Base-by-base conservation (phyloP, 2,329 filamentous ascomycete genomes). In the Xylariaceae sp. region DNA sequence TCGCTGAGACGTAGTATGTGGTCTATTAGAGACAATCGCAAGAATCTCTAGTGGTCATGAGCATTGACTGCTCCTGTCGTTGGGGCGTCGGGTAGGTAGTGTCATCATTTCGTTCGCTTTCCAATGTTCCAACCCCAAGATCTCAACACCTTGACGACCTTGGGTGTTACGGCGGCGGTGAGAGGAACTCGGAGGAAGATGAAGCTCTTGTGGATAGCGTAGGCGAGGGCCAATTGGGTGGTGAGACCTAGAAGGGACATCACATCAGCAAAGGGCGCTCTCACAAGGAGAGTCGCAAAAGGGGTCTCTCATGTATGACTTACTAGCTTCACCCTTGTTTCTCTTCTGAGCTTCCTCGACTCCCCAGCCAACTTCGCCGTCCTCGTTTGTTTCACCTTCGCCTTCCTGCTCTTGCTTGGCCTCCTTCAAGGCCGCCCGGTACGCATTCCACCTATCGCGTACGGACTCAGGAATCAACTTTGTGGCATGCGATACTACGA, bases 171-270 rank as follows among this genome's bases (percentile, higher is more conserved):
- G 2, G 92, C 93, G 10, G 90, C 92, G 1, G 94, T 94, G 64
- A 97, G 77, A 7, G 94, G 94, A 8, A 99, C 91, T n/a, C 94
- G 85, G 65, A 97, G 75, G 74, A 99, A 96, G 70, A 99, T 97
- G 74, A 97, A 91, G 67, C 89, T 95, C 78, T 99, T 99, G 80
- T 99, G 94, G 60, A 99, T 90, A 34, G 93, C 93, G 71, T 99
- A 99, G 10, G 94, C 94, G 53, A 99, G 82, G 13, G 90, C 92
- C 35, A 99, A 79, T 72, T 97, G 92, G 7, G 94, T 97, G 55
- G 80, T 84, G 39, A 88, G 73, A 67, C 84, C 84, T 87, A 64
- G 45, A 44, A 44, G 17, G 15, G 56, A 58, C 44, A 53, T 68
- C 47, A 67, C 61, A 53, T 68, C 47, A 67, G 62, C 55, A 60